Percentiles rank a stretch among this genome's conserved stretches.
Conservation (phyloP, 2,329 filamentous ascomycete genomes). For the Cercospora canescens region DNA sequence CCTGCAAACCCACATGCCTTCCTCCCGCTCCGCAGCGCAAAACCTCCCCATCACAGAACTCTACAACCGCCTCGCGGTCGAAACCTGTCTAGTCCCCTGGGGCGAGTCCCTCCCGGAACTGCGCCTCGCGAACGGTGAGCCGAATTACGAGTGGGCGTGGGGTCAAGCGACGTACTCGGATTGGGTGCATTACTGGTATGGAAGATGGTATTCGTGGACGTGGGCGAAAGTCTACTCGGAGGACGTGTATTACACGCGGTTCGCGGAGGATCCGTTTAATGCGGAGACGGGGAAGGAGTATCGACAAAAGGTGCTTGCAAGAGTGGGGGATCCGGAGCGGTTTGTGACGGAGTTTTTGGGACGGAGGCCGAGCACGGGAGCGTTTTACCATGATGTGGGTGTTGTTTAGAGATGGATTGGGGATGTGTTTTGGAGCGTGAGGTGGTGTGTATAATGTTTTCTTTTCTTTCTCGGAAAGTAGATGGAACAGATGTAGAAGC, state of each 20-base stretch:
- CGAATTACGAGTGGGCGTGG: neutral
- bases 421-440: neutral
- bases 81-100: neutral
- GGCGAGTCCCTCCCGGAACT: neutral
- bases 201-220: neutral
- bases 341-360: neutral
- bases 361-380: neutral
- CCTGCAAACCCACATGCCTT: neutral
- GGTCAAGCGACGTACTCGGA: neutral
- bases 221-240: neutral
- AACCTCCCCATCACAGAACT: neutral
- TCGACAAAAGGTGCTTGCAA: neutral
- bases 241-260: neutral
- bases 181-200: neutral
- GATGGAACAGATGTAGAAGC: neutral
- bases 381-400: neutral
- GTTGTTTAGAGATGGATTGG: neutral
- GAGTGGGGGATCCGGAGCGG: neutral
- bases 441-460: no score
- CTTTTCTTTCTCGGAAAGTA: no score
- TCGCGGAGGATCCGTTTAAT: neutral
- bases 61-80: neutral
- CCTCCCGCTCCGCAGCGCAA: neutral
- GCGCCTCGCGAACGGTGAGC: neutral
- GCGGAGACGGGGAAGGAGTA: neutral